Percentiles rank a stretch among this genome's conserved stretches.
Conservation (phyloP, 257 asterid species). For the Eustoma russellianum region DNA sequence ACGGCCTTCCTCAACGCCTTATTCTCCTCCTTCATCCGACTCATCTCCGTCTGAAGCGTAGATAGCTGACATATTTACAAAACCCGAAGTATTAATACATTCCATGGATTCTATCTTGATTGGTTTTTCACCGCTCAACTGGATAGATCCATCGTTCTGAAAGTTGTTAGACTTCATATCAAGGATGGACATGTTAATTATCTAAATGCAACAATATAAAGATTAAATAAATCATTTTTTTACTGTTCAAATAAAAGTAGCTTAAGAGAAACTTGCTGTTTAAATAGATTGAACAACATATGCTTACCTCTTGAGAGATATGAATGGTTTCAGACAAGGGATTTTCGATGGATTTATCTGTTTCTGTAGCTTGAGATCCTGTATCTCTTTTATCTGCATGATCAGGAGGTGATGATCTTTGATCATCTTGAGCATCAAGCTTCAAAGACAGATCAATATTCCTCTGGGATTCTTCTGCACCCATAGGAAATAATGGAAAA, state of each 20-base stretch:
- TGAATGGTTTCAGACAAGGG: slow-evolving; percentile 14
- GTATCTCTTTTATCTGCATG: not conserved
- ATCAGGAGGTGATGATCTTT: slow-evolving; percentile 7
- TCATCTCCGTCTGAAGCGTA: slow-evolving; percentile 48
- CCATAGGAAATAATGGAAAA: slow-evolving; percentile 1
- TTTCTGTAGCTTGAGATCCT: not conserved
- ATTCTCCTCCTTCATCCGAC: slow-evolving; percentile 65
- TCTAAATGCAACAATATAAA: too few species aligned
- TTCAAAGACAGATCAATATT: slow-evolving; percentile 67
- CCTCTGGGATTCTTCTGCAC: slow-evolving; percentile 25
- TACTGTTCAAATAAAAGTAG: too few species aligned
- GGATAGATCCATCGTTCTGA: too few species aligned
- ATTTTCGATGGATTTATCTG: not conserved
- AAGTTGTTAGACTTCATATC: too few species aligned
- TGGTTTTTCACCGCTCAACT: too few species aligned
- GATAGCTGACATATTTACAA: slow-evolving; percentile 22
- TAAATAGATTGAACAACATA: not conserved
- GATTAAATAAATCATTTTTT: too few species aligned
- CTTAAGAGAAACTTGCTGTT: too few species aligned
- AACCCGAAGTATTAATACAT: too few species aligned
- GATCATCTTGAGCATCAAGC: slow-evolving; percentile 42
- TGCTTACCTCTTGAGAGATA: slow-evolving; percentile 31
- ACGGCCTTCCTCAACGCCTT: slow-evolving; percentile 41
- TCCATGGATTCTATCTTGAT: too few species aligned
- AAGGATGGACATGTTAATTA: too few species aligned